A percentile compares a stretch with the other conserved stretches of the same genome.
phyloP scores from a whole-genome alignment of 257 asterid species.

The Solanum verrucosum region DNA sequence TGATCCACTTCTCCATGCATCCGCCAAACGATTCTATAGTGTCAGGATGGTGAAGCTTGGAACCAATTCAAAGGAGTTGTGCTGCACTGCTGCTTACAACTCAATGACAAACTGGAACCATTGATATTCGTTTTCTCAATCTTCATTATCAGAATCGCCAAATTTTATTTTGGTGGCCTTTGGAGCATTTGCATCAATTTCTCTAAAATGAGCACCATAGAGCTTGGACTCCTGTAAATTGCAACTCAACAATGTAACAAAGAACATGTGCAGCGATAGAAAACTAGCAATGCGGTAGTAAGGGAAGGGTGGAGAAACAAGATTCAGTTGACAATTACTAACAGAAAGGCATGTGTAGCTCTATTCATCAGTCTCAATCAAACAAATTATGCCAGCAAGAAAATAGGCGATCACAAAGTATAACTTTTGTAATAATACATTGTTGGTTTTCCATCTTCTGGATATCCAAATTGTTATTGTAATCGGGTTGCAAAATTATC shows the following conservation, averaged over 20 bases:
- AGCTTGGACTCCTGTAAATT: conserved; percentile 79
- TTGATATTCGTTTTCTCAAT: conserved; percentile 17
- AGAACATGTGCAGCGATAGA: neutral
- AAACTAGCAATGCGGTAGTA: neutral
- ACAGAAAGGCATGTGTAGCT: neutral
- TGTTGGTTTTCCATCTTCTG: neutral
- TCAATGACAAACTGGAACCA: neutral
- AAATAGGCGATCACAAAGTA: neutral
- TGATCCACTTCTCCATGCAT: neutral
- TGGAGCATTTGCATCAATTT: conserved; percentile 78
- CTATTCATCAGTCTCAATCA: neutral
- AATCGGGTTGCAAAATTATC: neutral
- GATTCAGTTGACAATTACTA: neutral
- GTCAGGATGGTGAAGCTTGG: neutral
- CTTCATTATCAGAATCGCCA: conserved; percentile 63
- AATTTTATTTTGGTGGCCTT: conserved; percentile 79
- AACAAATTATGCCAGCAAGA: neutral
- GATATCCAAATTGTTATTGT: neutral
- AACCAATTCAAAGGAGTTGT: neutral
- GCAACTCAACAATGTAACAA: neutral
- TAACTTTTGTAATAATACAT: neutral
- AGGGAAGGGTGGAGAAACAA: neutral
- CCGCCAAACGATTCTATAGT: neutral
- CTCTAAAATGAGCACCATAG: conserved; percentile 94
- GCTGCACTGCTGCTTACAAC: neutral